phyloP scores from a whole-genome alignment of 352 stramenopile species.

The Phytophthora sojae region DNA sequence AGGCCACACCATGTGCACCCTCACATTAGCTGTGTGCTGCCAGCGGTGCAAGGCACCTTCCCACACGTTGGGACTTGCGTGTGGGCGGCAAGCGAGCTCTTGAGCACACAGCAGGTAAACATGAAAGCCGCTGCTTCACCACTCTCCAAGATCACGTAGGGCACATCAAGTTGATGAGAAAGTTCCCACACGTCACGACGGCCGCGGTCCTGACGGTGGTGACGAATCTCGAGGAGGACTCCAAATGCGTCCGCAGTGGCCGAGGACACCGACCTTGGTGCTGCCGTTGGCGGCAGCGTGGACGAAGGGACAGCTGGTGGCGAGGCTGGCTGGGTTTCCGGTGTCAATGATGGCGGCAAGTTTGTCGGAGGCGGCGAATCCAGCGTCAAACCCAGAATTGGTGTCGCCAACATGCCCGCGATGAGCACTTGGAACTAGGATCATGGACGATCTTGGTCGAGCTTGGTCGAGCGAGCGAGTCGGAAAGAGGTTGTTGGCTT shows the following conservation, averaged over 20 bases:
- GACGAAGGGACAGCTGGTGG: background rate
- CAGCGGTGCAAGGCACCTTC: background rate
- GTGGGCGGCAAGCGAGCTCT: background rate
- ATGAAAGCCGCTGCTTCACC: background rate
- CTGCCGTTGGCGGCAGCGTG: background rate
- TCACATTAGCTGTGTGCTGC: background rate
- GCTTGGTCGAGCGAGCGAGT: too few relatives aligned
- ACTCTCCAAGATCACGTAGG: background rate
- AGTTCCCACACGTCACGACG: background rate
- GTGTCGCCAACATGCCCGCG: too few relatives aligned
- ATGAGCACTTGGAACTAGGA: too few relatives aligned
- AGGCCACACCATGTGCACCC: background rate
- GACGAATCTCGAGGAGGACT: slow-evolving; percentile 1
- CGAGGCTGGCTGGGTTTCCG: too few relatives aligned
- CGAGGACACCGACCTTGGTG: background rate
- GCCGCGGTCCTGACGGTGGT: background rate
- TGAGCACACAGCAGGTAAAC: slow-evolving; percentile 5
- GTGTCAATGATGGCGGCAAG: too few relatives aligned
- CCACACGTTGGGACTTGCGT: background rate
- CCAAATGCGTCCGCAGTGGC: background rate
- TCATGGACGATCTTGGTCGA: too few relatives aligned
- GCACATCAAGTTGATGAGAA: background rate
- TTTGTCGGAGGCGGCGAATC: too few relatives aligned
- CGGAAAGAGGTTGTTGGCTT: too few relatives aligned
- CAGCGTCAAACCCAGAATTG: too few relatives aligned